Conservation (phyloP, 1,284 basidiomycete genomes). For the Ustilago vetiveriae region DNA sequence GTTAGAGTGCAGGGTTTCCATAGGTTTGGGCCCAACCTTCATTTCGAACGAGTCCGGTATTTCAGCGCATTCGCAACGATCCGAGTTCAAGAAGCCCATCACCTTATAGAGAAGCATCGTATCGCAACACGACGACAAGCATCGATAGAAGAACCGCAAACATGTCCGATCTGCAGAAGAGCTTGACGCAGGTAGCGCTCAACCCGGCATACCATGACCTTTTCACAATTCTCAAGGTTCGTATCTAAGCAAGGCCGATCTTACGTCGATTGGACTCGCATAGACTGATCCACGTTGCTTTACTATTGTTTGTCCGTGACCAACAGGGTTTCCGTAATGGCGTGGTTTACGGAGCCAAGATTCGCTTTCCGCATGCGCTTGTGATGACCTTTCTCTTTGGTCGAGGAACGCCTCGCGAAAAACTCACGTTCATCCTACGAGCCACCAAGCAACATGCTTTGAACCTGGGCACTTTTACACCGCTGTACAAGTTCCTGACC, state of each 20-base stretch:
- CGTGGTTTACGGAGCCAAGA: slow-evolving; percentile 93
- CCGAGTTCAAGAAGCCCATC: too few relatives aligned
- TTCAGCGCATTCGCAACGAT: too few relatives aligned
- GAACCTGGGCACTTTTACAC: slow-evolving; percentile 91
- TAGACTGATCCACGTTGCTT: too few relatives aligned
- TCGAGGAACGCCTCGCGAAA: slow-evolving; percentile 68
- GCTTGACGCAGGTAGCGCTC: slow-evolving; percentile 58
- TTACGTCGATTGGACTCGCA: too few relatives aligned
- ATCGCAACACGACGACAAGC: background rate
- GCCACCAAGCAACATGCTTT: slow-evolving; percentile 89
- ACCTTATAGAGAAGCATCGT: too few relatives aligned
- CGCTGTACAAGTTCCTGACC: slow-evolving; percentile 87
- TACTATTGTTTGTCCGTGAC: too few relatives aligned
- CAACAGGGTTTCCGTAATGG: slow-evolving; percentile 88
- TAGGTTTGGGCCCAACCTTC: too few relatives aligned
- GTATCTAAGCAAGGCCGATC: too few relatives aligned
- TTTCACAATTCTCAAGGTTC: slow-evolving; percentile 85
- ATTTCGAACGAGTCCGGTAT: too few relatives aligned
- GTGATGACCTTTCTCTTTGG: slow-evolving; percentile 95
- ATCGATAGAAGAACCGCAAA: slow-evolving; percentile 3
- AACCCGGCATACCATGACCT: slow-evolving; percentile 85
- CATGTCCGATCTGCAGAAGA: slow-evolving; percentile 43
- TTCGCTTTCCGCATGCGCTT: slow-evolving; percentile 94
- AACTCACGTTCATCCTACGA: slow-evolving; percentile 77
- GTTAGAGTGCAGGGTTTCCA: too few relatives aligned